Evolutionary conservation across 495 filamentous ascomycete species (phyloP), one percentile per base, ranked within the genome.

Genomic region (Podospora bellae-mahoneyi): DNA sequence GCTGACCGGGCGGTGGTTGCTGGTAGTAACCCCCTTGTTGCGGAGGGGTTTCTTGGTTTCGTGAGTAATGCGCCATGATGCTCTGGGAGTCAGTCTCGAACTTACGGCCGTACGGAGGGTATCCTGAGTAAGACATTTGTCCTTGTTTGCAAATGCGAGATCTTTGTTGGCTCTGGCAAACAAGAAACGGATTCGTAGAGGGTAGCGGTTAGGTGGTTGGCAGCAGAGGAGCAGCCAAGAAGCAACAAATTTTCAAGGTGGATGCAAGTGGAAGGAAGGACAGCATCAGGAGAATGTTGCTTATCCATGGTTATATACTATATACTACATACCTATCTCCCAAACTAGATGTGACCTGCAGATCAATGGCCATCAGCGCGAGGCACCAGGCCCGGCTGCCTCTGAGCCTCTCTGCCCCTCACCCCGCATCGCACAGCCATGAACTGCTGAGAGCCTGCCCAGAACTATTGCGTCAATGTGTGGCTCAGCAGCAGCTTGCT

Each of bases 31-130:
- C 71, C 30, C 74, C 75, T 53, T 72, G 75, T 13, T 62, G 70
- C 27, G 73, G 75, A 68, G 75, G 74, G n/a, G 74, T 70, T 54
- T 77, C 75, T 73, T 69, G 1, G 55, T 63, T 56, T 20, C 28
- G 68, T 75, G 15, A 69, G 63, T 44, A 23, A 16, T 44, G 4
- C 19, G 61, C 30, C 30, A 7, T 28, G 32, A 32, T 28, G 34
- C n/a, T 32, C 30, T n/a, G 18, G 23, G 26, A 62, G 20, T 30
- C 23, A 53, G 16, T 15, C 28, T 18, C 30, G 20, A 16, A 78
- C 76, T 74, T 60, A 76, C 76, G 76, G 64, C 74, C 73, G 68
- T 78, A 76, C 19, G 74, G 72, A 19, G 75, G 74, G 57, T 77
- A 78, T 10, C 75, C 75, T 53, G 54, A 66, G 62, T 76, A 76